Evolutionary conservation across 257 asterid species (phyloP).

Genomic region (Striga asiatica): DNA sequence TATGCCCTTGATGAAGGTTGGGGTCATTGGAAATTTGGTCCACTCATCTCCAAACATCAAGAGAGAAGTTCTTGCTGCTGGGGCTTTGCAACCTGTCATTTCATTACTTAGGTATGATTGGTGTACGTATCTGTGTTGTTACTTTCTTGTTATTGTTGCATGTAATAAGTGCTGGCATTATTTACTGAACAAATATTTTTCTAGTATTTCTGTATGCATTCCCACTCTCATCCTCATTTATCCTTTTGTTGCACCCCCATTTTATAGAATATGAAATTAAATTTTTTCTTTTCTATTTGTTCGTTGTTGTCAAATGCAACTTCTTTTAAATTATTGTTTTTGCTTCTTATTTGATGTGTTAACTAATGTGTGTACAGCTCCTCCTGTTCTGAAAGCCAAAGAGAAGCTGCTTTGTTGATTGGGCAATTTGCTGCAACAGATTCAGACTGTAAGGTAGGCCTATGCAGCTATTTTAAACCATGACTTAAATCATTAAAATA

Average conservation of each 20-base stretch:
- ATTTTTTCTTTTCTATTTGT: neutral
- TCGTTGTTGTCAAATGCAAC: too few relatives aligned
- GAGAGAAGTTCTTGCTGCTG: constrained; percentile 66
- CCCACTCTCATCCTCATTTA: too few relatives aligned
- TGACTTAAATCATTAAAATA: neutral
- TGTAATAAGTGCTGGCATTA: neutral
- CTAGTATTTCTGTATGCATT: too few relatives aligned
- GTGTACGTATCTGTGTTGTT: constrained; percentile 12
- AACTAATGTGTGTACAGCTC: constrained; percentile 30
- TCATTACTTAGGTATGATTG: constrained; percentile 48
- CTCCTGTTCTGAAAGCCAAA: constrained; percentile 64
- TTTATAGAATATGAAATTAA: too few relatives aligned
- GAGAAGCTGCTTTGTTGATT: constrained; percentile 78
- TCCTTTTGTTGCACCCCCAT: neutral
- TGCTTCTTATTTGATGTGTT: constrained; percentile 12
- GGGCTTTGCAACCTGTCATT: constrained; percentile 79
- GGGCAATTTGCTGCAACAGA: constrained; percentile 82
- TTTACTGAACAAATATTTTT: too few relatives aligned
- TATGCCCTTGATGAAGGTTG: constrained; percentile 44
- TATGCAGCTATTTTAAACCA: constrained; percentile 2
- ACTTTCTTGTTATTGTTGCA: constrained; percentile 29
- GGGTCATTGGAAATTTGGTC: constrained; percentile 73
- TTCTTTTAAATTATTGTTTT: neutral
- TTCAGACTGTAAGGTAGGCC: constrained; percentile 66
- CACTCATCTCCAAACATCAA: constrained; percentile 78